Evolutionary conservation across 2,329 filamentous ascomycete species (phyloP), one percentile per base, ranked within the genome.

Genomic region (Aspergillus vadensis): DNA sequence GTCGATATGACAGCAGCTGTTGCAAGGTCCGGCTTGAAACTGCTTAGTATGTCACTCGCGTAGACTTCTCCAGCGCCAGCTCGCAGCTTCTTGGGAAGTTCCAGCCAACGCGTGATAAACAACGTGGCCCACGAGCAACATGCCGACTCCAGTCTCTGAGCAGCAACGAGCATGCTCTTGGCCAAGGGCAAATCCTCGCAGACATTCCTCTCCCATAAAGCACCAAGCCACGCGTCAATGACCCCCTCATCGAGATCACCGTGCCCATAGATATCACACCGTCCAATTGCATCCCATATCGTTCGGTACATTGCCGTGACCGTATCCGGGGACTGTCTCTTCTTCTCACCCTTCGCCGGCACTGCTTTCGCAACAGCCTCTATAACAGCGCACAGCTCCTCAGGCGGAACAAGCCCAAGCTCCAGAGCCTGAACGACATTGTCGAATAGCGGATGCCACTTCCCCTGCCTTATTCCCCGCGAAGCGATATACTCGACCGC

Each of bases 201-300:
- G 0, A 57, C 57, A 7, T 55, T 52, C 1, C 59, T 62, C 36
- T 61, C 62, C 41, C 69, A 36, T 23, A 78, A 63, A 30, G 71
- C 61, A 8, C 64, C 61, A 36, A 78, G 64, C 76, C 76, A 79
- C 9, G 59, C 53, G 25, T 72, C 65, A 21, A 76, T 59, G 30
- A 72, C 62, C 2, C 65, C 57, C n/a, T 62, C 58, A 19, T 71
- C 68, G 56, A 79, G 60, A 54, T 79, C 73, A 23, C 60, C 64
- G 32, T 75, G 69, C 14, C 63, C 65, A 30, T 76, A 69, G 19
- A 79, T 70, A 52, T 69, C 69, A 55, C 74, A 79, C 14, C 63
- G 63, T 32, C 71, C 69, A 58, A 79, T 70, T 5, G 75, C 74
- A 59, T 70, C 65, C 76, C 77, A 80, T 62, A 79, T 70, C 2